Evolutionary conservation across 352 stramenopile species (phyloP).

Genomic region (Phytophthora melonis): DNA sequence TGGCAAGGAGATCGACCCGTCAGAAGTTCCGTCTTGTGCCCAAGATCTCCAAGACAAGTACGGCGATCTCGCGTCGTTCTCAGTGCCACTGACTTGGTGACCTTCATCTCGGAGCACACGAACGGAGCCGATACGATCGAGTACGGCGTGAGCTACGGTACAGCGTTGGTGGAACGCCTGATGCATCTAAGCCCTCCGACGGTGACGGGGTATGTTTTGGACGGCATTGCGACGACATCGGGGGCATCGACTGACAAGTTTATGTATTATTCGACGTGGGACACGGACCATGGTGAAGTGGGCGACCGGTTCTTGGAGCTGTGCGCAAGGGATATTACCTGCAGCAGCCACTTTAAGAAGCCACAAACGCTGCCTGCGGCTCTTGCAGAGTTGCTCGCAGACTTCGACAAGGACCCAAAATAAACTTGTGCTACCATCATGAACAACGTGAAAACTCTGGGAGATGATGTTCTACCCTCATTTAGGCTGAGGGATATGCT

Average conservation of each 20-base stretch:
- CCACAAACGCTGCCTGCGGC: constrained; percentile 3
- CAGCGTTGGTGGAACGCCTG: constrained; percentile 53
- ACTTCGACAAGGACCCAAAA: constrained; percentile 17
- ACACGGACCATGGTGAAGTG: constrained; percentile 43
- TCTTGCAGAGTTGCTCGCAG: constrained; percentile 25
- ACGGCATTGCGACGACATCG: constrained; percentile 37
- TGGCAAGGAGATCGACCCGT: not conserved
- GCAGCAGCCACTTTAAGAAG: constrained; percentile 20
- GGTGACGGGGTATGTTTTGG: constrained; percentile 56
- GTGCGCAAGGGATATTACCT: constrained; percentile 27
- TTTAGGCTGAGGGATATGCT: constrained; percentile 27
- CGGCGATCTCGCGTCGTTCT: constrained; percentile 28
- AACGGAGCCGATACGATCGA: constrained; percentile 33
- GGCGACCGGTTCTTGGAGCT: constrained; percentile 36
- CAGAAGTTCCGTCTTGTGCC: constrained; percentile 17
- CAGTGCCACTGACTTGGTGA: constrained; percentile 33
- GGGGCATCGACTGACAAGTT: constrained; percentile 12
- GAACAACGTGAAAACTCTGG: not conserved
- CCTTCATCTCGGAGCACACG: constrained; percentile 18
- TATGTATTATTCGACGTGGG: constrained; percentile 46
- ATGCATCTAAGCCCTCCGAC: constrained; percentile 49
- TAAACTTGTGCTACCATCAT: not conserved
- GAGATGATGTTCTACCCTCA: constrained; percentile 16
- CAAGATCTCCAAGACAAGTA: constrained; percentile 47
- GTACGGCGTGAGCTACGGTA: constrained; percentile 66